Evolutionary conservation across 768 basidiomycete species (phyloP).

Genomic region (Kwoniella dejecticola): DNA sequence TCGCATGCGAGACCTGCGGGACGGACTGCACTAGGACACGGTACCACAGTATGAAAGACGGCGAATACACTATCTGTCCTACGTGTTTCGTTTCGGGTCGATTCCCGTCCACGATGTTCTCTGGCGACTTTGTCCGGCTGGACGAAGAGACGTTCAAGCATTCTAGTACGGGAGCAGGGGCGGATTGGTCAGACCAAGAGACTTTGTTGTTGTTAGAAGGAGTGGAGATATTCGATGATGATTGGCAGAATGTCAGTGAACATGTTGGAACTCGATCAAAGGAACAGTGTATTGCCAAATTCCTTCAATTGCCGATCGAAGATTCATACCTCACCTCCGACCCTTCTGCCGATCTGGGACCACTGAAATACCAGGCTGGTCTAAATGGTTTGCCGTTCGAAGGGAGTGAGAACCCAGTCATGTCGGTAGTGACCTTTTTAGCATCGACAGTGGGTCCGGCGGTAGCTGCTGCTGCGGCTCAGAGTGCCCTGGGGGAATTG

Average conservation of each 20-base stretch:
- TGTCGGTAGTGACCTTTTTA: constrained; percentile 97
- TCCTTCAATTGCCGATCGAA: constrained; percentile 94
- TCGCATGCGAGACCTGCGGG: constrained; percentile 91
- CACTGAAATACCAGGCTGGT: constrained; percentile 47
- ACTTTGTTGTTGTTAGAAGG: constrained; percentile 85
- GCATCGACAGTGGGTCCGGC: constrained; percentile 81
- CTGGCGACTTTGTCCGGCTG: constrained; percentile 81
- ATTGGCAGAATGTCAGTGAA: constrained; percentile 89
- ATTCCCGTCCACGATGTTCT: constrained; percentile 94
- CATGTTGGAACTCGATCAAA: constrained; percentile 89
- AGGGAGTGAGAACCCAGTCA: constrained; percentile 94
- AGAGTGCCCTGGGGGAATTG: constrained; percentile 79
- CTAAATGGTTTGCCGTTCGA: constrained; percentile 76
- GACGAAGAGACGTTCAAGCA: constrained; percentile 55
- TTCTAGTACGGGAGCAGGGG: constrained; percentile 57
- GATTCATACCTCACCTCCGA: constrained; percentile 78
- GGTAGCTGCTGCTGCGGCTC: constrained; percentile 91
- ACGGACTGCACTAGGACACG: constrained; percentile 84
- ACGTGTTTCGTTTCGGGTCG: constrained; percentile 95
- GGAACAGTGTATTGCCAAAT: constrained; percentile 93
- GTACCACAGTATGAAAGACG: constrained; percentile 90
- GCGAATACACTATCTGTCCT: constrained; percentile 84
- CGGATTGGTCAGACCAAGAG: constrained; percentile 89
- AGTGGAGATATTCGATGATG: constrained; percentile 97
- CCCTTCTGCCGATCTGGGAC: constrained; percentile 46